These are phyloP conservation scores for Nemania abortiva DNA, from an alignment of 2,329 filamentous ascomycete species.

Conservation along the genomic window DNA sequence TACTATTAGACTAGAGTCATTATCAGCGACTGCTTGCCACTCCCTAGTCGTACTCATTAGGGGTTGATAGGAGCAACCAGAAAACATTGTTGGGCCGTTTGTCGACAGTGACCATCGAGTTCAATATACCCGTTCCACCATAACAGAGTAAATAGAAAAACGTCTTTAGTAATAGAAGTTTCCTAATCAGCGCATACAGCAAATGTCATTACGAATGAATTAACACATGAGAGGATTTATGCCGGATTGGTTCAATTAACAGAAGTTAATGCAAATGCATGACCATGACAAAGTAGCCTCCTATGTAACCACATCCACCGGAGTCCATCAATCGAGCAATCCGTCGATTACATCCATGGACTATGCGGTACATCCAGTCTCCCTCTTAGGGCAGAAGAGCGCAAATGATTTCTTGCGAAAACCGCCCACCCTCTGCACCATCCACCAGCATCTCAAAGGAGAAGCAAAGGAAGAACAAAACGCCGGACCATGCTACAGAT, in stretches of 20 bases:
- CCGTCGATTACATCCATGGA: slow-evolving; percentile 6
- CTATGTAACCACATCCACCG: background rate
- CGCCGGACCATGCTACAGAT: slow-evolving; percentile 35
- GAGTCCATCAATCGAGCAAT: slow-evolving; percentile 9
- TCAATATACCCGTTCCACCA: background rate
- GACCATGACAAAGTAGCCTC: slow-evolving; percentile 18
- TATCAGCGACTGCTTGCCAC: background rate
- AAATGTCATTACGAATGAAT: background rate
- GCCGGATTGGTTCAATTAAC: background rate
- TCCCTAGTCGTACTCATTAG: background rate
- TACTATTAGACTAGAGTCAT: slow-evolving; percentile 10
- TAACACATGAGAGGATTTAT: background rate
- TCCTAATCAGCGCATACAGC: no score
- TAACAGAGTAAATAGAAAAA: background rate
- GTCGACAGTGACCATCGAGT: background rate
- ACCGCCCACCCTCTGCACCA: background rate
- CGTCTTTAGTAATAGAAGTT: no score
- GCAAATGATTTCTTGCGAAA: background rate
- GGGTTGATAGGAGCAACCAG: background rate
- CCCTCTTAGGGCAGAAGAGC: background rate
- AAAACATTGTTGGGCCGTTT: background rate
- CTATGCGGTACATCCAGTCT: slow-evolving; percentile 1
- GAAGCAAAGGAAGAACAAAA: slow-evolving; percentile 11
- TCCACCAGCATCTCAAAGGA: slow-evolving; percentile 15
- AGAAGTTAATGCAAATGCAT: slow-evolving; percentile 2